Percentiles rank a stretch among this genome's conserved stretches.
Evolutionary conservation across 2,329 filamentous ascomycete species (phyloP).

Genomic region (Sphaerulina musiva): DNA sequence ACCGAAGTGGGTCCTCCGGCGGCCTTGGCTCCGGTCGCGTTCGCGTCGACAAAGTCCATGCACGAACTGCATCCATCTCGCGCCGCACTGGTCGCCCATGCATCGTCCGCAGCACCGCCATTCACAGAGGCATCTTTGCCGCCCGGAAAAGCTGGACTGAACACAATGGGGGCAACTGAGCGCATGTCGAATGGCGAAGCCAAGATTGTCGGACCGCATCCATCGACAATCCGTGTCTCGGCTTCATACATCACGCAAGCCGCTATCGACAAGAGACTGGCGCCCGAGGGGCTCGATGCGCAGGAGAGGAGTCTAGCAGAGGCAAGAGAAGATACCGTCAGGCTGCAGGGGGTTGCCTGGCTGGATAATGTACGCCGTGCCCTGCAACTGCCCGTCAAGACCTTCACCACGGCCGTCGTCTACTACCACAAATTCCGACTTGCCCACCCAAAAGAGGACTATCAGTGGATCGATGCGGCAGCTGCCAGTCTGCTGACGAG

Average conservation of each 20-base stretch:
- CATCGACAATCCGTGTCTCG: slow-evolving; percentile 58
- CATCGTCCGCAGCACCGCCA: background rate
- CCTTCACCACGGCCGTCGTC: slow-evolving; percentile 82
- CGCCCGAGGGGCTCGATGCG: slow-evolving; percentile 54
- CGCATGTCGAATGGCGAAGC: slow-evolving; percentile 31
- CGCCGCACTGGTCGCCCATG: background rate
- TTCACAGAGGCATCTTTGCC: slow-evolving; percentile 5
- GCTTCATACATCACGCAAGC: slow-evolving; percentile 78
- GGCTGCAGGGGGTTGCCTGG: slow-evolving; percentile 79
- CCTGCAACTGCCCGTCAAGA: slow-evolving; percentile 81
- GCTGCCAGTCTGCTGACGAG: slow-evolving; percentile 83
- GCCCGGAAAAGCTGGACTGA: background rate
- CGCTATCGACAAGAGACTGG: slow-evolving; percentile 65
- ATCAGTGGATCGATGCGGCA: slow-evolving; percentile 65
- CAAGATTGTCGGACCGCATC: slow-evolving; percentile 47
- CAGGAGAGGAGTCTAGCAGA: slow-evolving; percentile 48
- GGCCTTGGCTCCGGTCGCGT: slow-evolving; percentile 3
- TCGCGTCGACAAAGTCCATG: background rate
- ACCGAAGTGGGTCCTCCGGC: background rate
- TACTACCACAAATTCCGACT: slow-evolving; percentile 94
- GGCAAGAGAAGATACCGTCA: slow-evolving; percentile 69
- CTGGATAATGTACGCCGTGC: slow-evolving; percentile 77
- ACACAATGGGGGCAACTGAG: slow-evolving; percentile 29
- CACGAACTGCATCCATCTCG: slow-evolving; percentile 8
- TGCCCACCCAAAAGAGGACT: slow-evolving; percentile 75